Base-by-base conservation (phyloP, 495 filamentous ascomycete species). In the Hypomontagnella submonticulosa region DNA sequence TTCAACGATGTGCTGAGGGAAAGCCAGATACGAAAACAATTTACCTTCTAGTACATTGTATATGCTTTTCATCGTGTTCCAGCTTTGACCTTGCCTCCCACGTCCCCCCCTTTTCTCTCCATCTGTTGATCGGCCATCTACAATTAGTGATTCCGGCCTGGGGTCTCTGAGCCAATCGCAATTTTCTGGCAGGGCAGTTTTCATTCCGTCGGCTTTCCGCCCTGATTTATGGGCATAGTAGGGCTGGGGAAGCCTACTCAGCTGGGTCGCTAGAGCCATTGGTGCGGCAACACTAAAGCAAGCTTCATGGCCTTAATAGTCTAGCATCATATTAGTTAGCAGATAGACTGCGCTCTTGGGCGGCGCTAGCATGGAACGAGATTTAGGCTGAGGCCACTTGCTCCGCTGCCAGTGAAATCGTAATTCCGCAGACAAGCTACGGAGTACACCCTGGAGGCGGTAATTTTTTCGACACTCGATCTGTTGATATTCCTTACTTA, bases 221-320 rank as follows among this genome's bases (percentile, higher is more conserved):
- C 54, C 54, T 59, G 34, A 15, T 36, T 23, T 40, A 32, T 36
- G 48, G 30, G 15, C 18, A 38, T 42, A 42, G 34, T 48, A 59
- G n/a, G 37, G 54, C 48, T 54, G 42, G 40, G 15, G 41, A 54
- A 55, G 10, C 20, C 41, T 44, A 48, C 40, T 59, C 16, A 3
- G 18, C 7, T 27, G 3, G n/a, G 61, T 34, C 20, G 16, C 47
- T 64, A 64, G 34, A 27, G 40, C n/a, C 13, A 23, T n/a, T 60
- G 62, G 62, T 65, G 62, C 48, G 48, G 54, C 49, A 44, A 32
- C 12, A 38, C 43, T 55, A 66, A 19, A 15, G 41, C 12, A 46
- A 38, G 34, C 53, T 59, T 48, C 42, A 38, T 6, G 33, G 33
- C 37, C 51, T 34, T 16, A 27, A 20, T 12, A 6, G 13, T 59